Evolutionary conservation across 192 early-diverging fungal species (phyloP).

Genomic region (Backusella parvicylindrica): DNA sequence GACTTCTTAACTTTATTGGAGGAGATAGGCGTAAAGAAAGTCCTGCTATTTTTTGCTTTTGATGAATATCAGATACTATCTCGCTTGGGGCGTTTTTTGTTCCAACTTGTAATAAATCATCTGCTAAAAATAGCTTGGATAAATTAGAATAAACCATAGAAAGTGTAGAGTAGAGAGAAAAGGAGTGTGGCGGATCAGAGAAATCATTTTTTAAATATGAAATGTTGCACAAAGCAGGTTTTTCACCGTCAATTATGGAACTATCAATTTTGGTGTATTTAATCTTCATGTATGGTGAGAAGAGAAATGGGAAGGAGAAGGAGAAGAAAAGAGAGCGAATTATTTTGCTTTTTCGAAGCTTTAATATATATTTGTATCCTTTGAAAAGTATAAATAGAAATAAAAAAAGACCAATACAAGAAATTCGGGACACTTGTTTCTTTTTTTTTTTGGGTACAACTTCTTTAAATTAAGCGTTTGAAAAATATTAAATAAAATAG

Average conservation of each 20-base stretch:
- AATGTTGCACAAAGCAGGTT: conserved; percentile 1
- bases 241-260: background rate
- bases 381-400: background rate
- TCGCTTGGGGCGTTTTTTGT: background rate
- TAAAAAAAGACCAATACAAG: background rate
- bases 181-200: background rate
- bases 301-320: background rate
- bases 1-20: conserved; percentile 9
- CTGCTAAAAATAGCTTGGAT: background rate
- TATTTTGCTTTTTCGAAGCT: background rate
- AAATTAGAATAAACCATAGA: background rate
- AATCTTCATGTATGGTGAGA: background rate
- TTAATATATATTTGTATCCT: background rate
- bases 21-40: conserved; percentile 21
- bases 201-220: background rate
- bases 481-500: background rate
- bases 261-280: conserved; percentile 1
- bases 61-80: background rate
- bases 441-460: background rate
- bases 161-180: background rate
- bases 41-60: conserved; percentile 14
- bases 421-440: background rate
- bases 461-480: background rate
- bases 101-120: background rate
- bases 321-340: too few relatives aligned